Base-by-base conservation (phyloP, 805 yeast species). In the Nakazawaea peltata region DNA sequence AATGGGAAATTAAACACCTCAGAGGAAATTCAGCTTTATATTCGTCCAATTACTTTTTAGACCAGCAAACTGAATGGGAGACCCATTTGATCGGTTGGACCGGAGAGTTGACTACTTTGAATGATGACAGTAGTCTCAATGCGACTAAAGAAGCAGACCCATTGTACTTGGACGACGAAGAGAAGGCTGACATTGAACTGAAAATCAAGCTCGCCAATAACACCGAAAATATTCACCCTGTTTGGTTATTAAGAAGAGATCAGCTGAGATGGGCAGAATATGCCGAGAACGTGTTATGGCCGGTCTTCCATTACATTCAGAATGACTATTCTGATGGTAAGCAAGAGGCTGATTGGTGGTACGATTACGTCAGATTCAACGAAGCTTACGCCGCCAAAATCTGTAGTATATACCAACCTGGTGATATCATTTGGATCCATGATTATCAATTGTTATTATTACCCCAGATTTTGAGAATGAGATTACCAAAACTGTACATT, bases 11-110 rank as follows among this genome's bases (percentile, higher is more conserved):
- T 28, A 71, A 67, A 36, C 75, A 78, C 26, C 61, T 77, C 10
- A 67, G 92, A 7, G 97, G 97, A 2, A 83, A 84, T 48, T 77
- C 92, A 8, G 94, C 97, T 0, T 60, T 90, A 25, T 79, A 81
- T 49, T 77, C 95, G 3, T 76, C 94, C 13, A 71, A 83, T 41
- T 67, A 71, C 41, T 78, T 72, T 49, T 59, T 87, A 34, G 67
- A 64, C 33, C 71, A 71, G 38, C 74, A 76, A 30, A 71, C 88
- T 0, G 71, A 77, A 16, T 90, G 96, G 92, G 94, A 87, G 42
- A 79, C 88, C 30, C 84, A 86, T 45, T 60, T 85, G 33, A 77
- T 92, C 34, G 97, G 86, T 1, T 92, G 98, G 98, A 83, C 97
- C 0, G 98, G 98, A 30, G 97, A 87, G 56, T 65, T 92, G 41